These are phyloP conservation scores for Trichophyton equinum DNA, from an alignment of 2,329 filamentous ascomycete species.

Conservation along the genomic window DNA sequence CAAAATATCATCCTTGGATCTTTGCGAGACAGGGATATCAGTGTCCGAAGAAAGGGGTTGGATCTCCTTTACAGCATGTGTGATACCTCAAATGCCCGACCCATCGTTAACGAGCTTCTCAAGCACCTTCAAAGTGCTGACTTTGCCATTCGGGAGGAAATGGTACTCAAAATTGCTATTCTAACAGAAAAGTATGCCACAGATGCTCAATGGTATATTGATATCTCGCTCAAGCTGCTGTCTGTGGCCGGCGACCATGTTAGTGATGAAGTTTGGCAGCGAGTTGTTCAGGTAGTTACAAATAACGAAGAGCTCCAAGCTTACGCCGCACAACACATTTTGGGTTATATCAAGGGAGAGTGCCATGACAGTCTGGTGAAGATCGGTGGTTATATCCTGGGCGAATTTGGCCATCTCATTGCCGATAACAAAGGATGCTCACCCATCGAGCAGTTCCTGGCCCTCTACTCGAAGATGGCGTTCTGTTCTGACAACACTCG, in stretches of 20 bases:
- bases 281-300: conserved; percentile 95
- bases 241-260: conserved; percentile 97
- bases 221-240: conserved; percentile 86
- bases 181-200: conserved; percentile 97
- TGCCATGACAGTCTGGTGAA: conserved; percentile 97
- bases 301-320: conserved; percentile 98
- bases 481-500: conserved; percentile 79
- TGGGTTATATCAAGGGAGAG: conserved; percentile 84
- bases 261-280: conserved; percentile 97
- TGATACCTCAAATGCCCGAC: conserved; percentile 82
- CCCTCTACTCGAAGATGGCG: conserved; percentile 77
- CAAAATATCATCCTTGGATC: conserved; percentile 93
- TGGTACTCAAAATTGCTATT: conserved; percentile 98
- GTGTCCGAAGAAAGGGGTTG: conserved; percentile 85
- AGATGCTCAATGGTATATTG: conserved; percentile 98
- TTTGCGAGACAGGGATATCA: conserved; percentile 89
- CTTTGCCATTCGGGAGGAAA: conserved; percentile 95
- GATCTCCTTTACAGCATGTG: conserved; percentile 99
- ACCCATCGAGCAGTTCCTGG: conserved; percentile 93
- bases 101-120: conserved; percentile 84
- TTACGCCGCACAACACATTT: conserved; percentile 84
- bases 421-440: conserved; percentile 85
- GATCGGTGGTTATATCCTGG: conserved; percentile 90
- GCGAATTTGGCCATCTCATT: conserved; percentile 93
- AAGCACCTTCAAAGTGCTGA: conserved; percentile 93